These are phyloP conservation scores for Cyberlindnera samutprakarnensis DNA, from an alignment of 805 yeast genomes.

Conservation along the genomic window DNA sequence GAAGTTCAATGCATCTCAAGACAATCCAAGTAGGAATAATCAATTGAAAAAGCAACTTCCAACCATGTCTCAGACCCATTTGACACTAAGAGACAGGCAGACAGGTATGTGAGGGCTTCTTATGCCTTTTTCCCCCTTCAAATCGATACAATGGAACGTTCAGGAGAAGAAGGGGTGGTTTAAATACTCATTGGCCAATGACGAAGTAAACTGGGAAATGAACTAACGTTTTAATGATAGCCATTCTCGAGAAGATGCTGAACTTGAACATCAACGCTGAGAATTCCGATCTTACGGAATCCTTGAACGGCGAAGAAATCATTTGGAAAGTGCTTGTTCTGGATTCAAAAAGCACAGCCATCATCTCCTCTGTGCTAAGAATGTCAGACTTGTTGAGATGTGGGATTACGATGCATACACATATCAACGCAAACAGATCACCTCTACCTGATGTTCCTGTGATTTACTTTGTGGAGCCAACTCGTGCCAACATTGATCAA, in stretches of 20 bases:
- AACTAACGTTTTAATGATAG: slow-evolving; percentile 16
- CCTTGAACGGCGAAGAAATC: slow-evolving; percentile 55
- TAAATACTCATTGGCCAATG: too few relatives aligned
- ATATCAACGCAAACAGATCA: slow-evolving; percentile 65
- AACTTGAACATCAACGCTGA: slow-evolving; percentile 63
- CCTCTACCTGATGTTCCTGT: slow-evolving; percentile 92
- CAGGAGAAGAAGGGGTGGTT: too few relatives aligned
- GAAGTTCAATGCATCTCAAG: too few relatives aligned
- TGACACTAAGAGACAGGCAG: slow-evolving; percentile 32
- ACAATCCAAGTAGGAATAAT: too few relatives aligned
- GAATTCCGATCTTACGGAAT: slow-evolving; percentile 42
- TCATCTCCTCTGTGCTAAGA: slow-evolving; percentile 84
- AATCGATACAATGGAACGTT: too few relatives aligned
- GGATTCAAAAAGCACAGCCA: slow-evolving; percentile 74
- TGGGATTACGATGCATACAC: slow-evolving; percentile 87
- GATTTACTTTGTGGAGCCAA: slow-evolving; percentile 86
- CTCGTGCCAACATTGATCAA: slow-evolving; percentile 59
- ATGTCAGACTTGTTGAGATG: slow-evolving; percentile 85
- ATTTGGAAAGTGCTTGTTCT: slow-evolving; percentile 88
- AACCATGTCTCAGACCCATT: slow-evolving; percentile 17
- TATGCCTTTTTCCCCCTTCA: too few relatives aligned
- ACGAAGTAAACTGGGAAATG: too few relatives aligned
- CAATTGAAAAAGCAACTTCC: neutral
- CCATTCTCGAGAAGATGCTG: slow-evolving; percentile 72
- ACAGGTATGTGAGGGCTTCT: too few relatives aligned